Evolutionary conservation across 371 early-diverging fungal genomes (phyloP).

Genomic region (Mortierella sp.): DNA sequence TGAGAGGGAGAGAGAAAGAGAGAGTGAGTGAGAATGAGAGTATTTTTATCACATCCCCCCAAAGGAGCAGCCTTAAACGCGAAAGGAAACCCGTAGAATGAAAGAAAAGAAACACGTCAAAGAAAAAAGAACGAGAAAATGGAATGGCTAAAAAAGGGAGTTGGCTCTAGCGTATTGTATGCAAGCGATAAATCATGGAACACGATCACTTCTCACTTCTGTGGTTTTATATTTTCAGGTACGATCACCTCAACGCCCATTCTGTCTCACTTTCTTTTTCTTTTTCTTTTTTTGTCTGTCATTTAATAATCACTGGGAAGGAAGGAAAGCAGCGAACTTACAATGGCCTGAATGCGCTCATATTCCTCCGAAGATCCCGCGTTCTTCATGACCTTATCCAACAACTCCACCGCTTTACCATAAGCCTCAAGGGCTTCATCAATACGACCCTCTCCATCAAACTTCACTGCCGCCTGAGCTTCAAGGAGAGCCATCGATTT

Average conservation of each 20-base stretch:
- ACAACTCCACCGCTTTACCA: conserved; percentile 23
- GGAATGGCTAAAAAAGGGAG: neutral
- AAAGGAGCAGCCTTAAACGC: neutral
- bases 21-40: neutral
- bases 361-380: conserved; percentile 31
- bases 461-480: conserved; percentile 50
- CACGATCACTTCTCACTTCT: neutral
- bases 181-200: neutral
- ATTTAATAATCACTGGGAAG: neutral
- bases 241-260: neutral
- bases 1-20: neutral
- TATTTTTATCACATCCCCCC: neutral
- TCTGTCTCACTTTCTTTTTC: neutral
- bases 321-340: conserved; percentile 20
- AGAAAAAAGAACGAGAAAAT: neutral
- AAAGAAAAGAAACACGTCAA: neutral
- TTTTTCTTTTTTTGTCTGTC: neutral
- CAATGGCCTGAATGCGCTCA: conserved; percentile 36
- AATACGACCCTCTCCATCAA: conserved; percentile 34
- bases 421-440: conserved; percentile 39
- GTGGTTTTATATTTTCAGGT: neutral
- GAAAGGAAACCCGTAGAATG: neutral
- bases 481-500: conserved; percentile 40
- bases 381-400: conserved; percentile 40
- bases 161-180: neutral